A percentile compares a stretch with the other conserved stretches of the same genome.
These are phyloP conservation scores for Rutstroemia sp. DNA, from an alignment of 2,329 filamentous ascomycete species.

Conservation along the genomic window DNA sequence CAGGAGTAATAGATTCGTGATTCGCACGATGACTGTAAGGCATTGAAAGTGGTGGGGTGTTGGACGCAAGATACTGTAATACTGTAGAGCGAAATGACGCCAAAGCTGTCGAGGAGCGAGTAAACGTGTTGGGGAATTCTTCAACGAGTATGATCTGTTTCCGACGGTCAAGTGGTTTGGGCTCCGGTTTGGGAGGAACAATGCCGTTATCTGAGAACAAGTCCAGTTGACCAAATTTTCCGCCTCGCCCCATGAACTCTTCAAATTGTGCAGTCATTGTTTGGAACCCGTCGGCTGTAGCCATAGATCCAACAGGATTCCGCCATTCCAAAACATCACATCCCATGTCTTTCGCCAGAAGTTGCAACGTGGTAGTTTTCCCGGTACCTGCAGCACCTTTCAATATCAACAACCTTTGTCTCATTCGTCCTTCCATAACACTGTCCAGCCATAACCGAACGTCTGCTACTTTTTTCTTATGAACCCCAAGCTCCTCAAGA, in stretches of 20 bases:
- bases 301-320: slow-evolving; percentile 61
- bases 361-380: slow-evolving; percentile 79
- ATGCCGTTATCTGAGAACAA: slow-evolving; percentile 25
- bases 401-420: slow-evolving; percentile 71
- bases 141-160: slow-evolving; percentile 66
- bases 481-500: slow-evolving; percentile 81
- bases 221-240: slow-evolving; percentile 70
- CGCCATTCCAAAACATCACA: slow-evolving; percentile 84
- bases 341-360: slow-evolving; percentile 71
- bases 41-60: slow-evolving; percentile 48
- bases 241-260: slow-evolving; percentile 78
- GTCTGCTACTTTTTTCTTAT: slow-evolving; percentile 88
- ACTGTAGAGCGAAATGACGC: slow-evolving; percentile 69
- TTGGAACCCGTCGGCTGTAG: slow-evolving; percentile 52
- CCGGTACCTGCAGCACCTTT: slow-evolving; percentile 88
- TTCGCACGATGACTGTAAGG: slow-evolving; percentile 30
- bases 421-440: slow-evolving; percentile 56
- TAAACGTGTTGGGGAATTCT: slow-evolving; percentile 74
- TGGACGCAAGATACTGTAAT: slow-evolving; percentile 64
- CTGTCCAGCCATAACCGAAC: slow-evolving; percentile 76
- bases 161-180: slow-evolving; percentile 24
- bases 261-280: slow-evolving; percentile 79
- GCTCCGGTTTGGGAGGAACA: slow-evolving; percentile 27
- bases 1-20: slow-evolving; percentile 51
- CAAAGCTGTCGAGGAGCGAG: slow-evolving; percentile 55